Percentiles rank a stretch among this genome's conserved stretches.
phyloP scores from a whole-genome alignment of 192 early-diverging fungal species.

The Chytriomyces confervae region DNA sequence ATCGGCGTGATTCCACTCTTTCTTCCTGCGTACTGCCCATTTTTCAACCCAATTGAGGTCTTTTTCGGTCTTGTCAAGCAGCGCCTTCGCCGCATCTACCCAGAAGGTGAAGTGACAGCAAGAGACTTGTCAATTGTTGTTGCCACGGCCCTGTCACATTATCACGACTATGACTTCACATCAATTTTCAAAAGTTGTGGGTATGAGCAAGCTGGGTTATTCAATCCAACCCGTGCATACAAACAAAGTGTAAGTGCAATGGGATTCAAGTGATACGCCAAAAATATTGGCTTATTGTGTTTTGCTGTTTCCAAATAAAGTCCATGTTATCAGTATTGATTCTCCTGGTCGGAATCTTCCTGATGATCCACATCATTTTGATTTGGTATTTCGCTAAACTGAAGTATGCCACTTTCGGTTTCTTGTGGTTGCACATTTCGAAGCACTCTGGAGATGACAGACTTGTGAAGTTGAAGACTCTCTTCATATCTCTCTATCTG shows the following conservation, averaged over 20 bases:
- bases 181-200: constrained; percentile 14
- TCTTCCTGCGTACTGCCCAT: constrained; percentile 40
- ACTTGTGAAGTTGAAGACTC: not conserved
- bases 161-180: not conserved
- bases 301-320: not conserved
- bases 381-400: not conserved
- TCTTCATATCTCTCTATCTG: not conserved
- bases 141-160: not conserved
- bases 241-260: not conserved
- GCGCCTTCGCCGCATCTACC: not conserved
- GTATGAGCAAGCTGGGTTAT: not conserved
- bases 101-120: not conserved
- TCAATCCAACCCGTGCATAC: not conserved
- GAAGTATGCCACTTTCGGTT: not conserved
- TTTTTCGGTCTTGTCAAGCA: constrained; percentile 40
- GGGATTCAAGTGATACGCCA: not conserved
- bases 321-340: not conserved
- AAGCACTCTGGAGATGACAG: not conserved
- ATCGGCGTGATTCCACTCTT: constrained; percentile 24
- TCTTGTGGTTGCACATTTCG: not conserved
- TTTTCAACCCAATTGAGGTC: constrained; percentile 43
- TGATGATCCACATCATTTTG: not conserved
- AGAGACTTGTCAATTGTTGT: not conserved
- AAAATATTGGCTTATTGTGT: not conserved
- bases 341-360: not conserved